These are phyloP conservation scores for Hydnum rufescens DNA, from an alignment of 768 basidiomycete genomes.

Conservation along the genomic window DNA sequence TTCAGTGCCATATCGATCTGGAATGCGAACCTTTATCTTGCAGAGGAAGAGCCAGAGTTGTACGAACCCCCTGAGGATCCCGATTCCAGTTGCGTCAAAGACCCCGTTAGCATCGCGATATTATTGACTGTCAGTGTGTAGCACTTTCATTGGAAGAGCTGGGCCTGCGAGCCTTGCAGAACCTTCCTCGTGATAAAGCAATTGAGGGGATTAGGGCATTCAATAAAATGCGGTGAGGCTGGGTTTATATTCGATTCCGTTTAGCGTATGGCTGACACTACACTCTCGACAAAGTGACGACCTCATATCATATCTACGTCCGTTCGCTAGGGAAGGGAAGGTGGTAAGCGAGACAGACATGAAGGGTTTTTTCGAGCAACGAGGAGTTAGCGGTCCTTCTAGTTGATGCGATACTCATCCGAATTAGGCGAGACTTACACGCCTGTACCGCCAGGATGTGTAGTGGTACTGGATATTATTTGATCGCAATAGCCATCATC, in stretches of 20 bases:
- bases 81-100: slow-evolving; percentile 64
- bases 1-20: slow-evolving; percentile 19
- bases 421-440: no score
- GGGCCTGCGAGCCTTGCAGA: slow-evolving; percentile 55
- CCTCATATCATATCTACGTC: slow-evolving; percentile 47
- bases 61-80: slow-evolving; percentile 78
- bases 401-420: no score
- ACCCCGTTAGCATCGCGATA: no score
- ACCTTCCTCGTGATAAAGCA: slow-evolving; percentile 58
- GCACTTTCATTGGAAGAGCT: slow-evolving; percentile 41
- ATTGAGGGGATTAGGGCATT: slow-evolving; percentile 73
- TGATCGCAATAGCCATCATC: no score
- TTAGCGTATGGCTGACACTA: not conserved
- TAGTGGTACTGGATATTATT: no score
- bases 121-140: no score
- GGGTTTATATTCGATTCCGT: not conserved
- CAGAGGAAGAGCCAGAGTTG: slow-evolving; percentile 54
- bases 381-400: no score
- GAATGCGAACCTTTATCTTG: slow-evolving; percentile 37
- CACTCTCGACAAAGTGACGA: slow-evolving; percentile 32
- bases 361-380: slow-evolving; percentile 38
- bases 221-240: slow-evolving; percentile 51
- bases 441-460: no score
- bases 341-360: slow-evolving; percentile 58
- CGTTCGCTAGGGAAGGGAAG: slow-evolving; percentile 60